These are phyloP conservation scores for Phytophthora pistaciae DNA, from an alignment of 352 stramenopile genomes.

Conservation along the genomic window DNA sequence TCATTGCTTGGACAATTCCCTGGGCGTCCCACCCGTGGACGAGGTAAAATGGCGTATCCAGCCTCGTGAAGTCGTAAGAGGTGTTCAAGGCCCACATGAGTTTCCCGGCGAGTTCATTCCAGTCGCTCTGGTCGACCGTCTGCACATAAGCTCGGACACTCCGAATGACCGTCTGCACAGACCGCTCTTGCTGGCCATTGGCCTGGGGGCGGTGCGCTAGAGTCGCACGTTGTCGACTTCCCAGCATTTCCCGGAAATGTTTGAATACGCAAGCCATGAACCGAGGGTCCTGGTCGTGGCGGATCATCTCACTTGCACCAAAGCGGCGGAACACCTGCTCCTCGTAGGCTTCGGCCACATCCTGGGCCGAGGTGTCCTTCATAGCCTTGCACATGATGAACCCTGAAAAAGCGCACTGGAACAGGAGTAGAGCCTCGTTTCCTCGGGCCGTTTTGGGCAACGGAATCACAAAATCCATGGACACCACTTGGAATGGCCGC, in stretches of 20 bases:
- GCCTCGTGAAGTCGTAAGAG: constrained; percentile 15
- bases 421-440: not conserved
- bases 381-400: not conserved
- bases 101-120: constrained; percentile 32
- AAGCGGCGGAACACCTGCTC: not conserved
- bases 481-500: not conserved
- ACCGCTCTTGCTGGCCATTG: constrained; percentile 47
- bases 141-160: constrained; percentile 28
- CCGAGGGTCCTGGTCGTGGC: not conserved
- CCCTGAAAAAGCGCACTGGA: not conserved
- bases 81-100: constrained; percentile 39
- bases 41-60: constrained; percentile 25
- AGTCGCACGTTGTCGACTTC: constrained; percentile 27
- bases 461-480: not conserved
- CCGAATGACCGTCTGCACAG: constrained; percentile 37
- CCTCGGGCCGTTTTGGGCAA: not conserved
- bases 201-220: constrained; percentile 41
- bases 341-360: not conserved
- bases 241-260: constrained; percentile 33
- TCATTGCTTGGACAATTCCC: constrained; percentile 11
- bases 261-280: constrained; percentile 21
- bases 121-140: constrained; percentile 35
- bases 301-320: not conserved
- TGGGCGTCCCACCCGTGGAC: constrained; percentile 27
- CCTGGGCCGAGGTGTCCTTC: not conserved